A percentile compares a stretch with the other conserved stretches of the same genome.
Evolutionary conservation across 768 basidiomycete genomes (phyloP).

Genomic region (Suillus spraguei): DNA sequence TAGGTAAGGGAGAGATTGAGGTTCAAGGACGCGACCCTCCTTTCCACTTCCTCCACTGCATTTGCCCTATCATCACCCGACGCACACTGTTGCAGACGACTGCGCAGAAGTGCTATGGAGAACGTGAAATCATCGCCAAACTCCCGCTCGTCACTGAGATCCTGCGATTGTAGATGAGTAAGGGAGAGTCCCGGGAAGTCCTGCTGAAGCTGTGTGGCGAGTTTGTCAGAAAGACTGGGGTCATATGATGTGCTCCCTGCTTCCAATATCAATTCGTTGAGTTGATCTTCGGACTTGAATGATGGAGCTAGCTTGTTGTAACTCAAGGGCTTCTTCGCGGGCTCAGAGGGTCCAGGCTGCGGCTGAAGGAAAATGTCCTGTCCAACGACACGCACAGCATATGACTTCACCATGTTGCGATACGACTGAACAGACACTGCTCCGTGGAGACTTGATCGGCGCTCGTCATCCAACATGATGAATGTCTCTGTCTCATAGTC

Average conservation of each 20-base stretch:
- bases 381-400: slow-evolving; percentile 72
- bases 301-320: slow-evolving; percentile 56
- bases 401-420: slow-evolving; percentile 70
- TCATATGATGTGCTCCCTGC: slow-evolving; percentile 73
- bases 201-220: slow-evolving; percentile 49
- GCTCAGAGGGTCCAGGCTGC: slow-evolving; percentile 38
- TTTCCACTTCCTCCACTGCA: slow-evolving; percentile 52
- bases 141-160: slow-evolving; percentile 66
- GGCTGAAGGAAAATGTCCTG: slow-evolving; percentile 72
- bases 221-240: slow-evolving; percentile 67
- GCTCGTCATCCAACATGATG: slow-evolving; percentile 36
- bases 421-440: slow-evolving; percentile 66
- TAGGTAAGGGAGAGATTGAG: slow-evolving; percentile 86
- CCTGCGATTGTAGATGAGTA: slow-evolving; percentile 63
- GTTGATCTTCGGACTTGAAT: slow-evolving; percentile 63
- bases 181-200: slow-evolving; percentile 64
- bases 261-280: slow-evolving; percentile 67
- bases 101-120: slow-evolving; percentile 57
- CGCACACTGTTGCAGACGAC: slow-evolving; percentile 51
- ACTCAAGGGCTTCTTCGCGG: slow-evolving; percentile 56
- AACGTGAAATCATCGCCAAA: slow-evolving; percentile 84
- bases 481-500: slow-evolving; percentile 61
- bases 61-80: slow-evolving; percentile 43
- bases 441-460: slow-evolving; percentile 60
- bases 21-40: slow-evolving; percentile 72